Conservation (phyloP, 176 grass and related monocot genomes). For the Cocos nucifera region DNA sequence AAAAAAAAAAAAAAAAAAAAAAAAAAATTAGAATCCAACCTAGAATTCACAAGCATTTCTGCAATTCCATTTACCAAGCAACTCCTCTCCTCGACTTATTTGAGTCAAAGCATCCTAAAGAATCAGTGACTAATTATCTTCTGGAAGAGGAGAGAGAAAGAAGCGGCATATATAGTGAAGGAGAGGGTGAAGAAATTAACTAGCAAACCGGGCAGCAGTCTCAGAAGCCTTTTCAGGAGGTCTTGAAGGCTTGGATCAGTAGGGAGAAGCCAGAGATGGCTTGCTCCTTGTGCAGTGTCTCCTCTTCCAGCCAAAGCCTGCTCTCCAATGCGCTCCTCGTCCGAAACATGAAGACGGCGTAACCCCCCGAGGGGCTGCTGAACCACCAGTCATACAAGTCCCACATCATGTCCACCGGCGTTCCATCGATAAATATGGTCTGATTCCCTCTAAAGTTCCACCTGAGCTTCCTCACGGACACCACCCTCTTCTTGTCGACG, state of each 20-base stretch:
- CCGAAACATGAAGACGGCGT: conserved; percentile 61
- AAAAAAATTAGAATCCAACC: no score
- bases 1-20: no score
- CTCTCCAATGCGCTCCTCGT: conserved; percentile 31
- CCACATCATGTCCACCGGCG: conserved; percentile 54
- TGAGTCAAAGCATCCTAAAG: no score
- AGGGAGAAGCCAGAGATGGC: conserved; percentile 47
- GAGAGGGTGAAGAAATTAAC: neutral
- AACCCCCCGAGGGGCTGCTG: conserved; percentile 18
- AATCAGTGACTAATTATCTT: no score
- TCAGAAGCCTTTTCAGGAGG: neutral
- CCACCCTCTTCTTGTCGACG: conserved; percentile 48
- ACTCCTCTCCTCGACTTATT: no score
- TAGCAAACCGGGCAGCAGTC: neutral
- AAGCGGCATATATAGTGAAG: no score
- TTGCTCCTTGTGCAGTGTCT: neutral
- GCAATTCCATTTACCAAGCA: no score
- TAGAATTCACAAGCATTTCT: no score
- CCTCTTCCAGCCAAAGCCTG: conserved; percentile 31
- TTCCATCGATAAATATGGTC: no score
- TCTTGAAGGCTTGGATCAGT: conserved; percentile 47
- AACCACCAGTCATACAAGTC: conserved; percentile 64
- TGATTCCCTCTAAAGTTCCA: conserved; percentile 12
- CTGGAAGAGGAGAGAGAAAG: no score
- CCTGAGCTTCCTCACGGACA: conserved; percentile 25